These are phyloP conservation scores for Xylona heveae DNA, from an alignment of 495 filamentous ascomycete species.

Conservation along the genomic window DNA sequence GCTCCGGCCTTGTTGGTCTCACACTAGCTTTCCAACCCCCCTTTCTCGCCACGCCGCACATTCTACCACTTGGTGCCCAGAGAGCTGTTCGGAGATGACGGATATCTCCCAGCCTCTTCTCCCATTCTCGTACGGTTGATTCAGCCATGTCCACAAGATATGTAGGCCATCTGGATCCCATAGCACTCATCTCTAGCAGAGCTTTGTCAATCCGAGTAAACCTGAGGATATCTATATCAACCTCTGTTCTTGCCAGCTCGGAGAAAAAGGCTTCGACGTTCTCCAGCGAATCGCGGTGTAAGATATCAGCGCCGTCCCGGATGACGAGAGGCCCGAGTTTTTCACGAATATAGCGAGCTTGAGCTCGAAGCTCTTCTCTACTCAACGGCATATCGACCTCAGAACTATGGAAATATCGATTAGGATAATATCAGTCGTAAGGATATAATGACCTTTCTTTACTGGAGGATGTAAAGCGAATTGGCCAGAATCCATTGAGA, in stretches of 20 bases:
- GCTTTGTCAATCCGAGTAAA: conserved; percentile 2
- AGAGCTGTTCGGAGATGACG: not conserved
- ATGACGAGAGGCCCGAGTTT: not conserved
- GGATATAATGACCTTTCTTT: no score
- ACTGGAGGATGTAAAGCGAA: no score
- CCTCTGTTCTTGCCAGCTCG: not conserved
- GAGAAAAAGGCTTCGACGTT: no score
- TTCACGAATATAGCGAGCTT: conserved; percentile 3
- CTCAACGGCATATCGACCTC: not conserved
- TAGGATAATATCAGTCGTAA: no score
- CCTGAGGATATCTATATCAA: not conserved
- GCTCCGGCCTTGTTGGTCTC: conserved; percentile 1
- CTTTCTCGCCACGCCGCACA: not conserved
- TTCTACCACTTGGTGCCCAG: not conserved
- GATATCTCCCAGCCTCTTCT: not conserved
- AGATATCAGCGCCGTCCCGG: no score
- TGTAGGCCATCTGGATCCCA: not conserved
- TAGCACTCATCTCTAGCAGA: not conserved
- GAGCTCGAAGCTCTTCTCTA: not conserved
- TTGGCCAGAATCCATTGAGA: no score
- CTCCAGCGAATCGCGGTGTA: no score
- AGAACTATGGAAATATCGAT: not conserved
- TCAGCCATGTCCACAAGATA: not conserved
- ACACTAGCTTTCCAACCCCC: not conserved
- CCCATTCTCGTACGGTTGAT: not conserved